Base-by-base conservation (phyloP, 139 green algal species). In the Chlorella sp. region DNA sequence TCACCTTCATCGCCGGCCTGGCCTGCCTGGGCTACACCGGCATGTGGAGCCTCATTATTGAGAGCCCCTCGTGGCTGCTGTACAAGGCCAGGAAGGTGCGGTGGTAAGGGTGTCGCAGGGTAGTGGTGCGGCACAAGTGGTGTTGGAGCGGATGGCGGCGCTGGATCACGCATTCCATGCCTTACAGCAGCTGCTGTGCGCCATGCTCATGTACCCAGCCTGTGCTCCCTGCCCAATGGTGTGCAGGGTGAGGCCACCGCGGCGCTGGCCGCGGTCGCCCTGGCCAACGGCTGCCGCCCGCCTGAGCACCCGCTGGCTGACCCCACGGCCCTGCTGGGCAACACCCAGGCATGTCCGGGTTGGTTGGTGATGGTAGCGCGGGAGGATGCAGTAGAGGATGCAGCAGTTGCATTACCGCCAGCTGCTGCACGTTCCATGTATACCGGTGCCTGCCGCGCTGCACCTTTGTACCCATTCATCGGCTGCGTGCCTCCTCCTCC, bases 21-120 rank as follows among this genome's bases (percentile, higher is more conserved):
- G n/a, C 82, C 16, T 41, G 79, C 9, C 84, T 90, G n/a, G 46
- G 88, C 16, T 84, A 86, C 41, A 70, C 85, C 1, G 65, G 46
- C 58, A 74, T 73, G 36, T 89, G 88, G 74, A 69, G 40, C 36
- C 56, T 93, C 28, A 80, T 95, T 30, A 76, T 86, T 26, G 93
- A 96, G 80, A 93, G 87, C 14, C 90, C 90, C 0, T 73, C 76
- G 30, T 95, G 93, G 93, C 90, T 95, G 67, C 87, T 94, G 22
- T 77, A 90, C 1, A 75, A 83, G 0, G 93, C 92, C 43, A 84
- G 89, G 22, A 90, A 87, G 82, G 85, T 87, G 19, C 26, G 86
- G n/a, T n/a, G n/a, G n/a, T n/a, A n/a, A n/a, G n/a, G n/a, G n/a
- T n/a, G n/a, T n/a, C n/a, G n/a, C n/a, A n/a, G n/a, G n/a, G n/a